A percentile compares a stretch with the other conserved stretches of the same genome.
These are phyloP conservation scores for Fallopia convolvulus DNA, from an alignment of 148 eudicot genomes.

Conservation along the genomic window DNA sequence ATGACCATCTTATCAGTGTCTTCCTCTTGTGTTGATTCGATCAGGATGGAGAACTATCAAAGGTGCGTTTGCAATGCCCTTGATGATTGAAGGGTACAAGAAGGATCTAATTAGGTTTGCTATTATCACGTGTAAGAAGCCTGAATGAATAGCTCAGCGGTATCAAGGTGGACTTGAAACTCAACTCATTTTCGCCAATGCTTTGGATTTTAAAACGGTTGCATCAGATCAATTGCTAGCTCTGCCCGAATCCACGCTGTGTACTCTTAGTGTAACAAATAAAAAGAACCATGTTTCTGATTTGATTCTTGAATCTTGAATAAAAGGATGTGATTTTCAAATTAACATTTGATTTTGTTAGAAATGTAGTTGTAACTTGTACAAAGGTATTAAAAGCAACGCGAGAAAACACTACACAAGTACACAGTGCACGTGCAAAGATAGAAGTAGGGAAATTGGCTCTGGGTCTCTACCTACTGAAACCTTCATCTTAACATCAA, in stretches of 20 bases:
- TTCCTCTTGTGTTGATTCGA: background rate
- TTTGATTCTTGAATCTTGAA: conserved; percentile 6
- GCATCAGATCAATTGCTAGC: background rate
- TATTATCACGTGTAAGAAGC: conserved; percentile 79
- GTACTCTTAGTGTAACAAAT: background rate
- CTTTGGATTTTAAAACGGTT: background rate
- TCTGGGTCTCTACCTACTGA: background rate
- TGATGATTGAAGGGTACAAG: conserved; percentile 90
- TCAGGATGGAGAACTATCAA: conserved; percentile 93
- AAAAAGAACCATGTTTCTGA: background rate
- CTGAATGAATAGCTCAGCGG: conserved; percentile 21
- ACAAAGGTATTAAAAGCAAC: no score
- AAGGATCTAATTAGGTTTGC: conserved; percentile 82
- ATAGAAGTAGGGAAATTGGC: background rate
- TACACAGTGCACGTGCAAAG: no score
- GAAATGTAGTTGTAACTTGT: background rate
- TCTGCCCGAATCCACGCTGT: background rate
- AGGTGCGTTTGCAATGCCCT: conserved; percentile 89
- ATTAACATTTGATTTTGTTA: background rate
- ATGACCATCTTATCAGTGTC: background rate
- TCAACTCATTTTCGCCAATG: background rate
- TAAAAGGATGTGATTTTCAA: background rate
- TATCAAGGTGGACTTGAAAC: background rate
- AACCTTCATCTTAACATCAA: background rate
- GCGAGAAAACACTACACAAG: no score